Base-by-base conservation (phyloP, 345 rosid species). In the Syzygium oleosum region DNA sequence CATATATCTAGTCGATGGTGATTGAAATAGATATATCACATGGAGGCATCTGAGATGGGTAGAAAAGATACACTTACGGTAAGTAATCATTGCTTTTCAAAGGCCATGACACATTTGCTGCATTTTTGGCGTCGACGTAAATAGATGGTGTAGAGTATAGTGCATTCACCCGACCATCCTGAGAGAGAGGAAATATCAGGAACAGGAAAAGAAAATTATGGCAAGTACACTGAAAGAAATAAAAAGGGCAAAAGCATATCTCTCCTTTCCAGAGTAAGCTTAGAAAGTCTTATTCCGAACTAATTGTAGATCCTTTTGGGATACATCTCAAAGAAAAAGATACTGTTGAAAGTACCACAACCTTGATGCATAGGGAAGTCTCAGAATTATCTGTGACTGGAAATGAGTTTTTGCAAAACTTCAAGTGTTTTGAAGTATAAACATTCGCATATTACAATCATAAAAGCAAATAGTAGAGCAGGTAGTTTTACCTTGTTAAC, bases 141-240 rank as follows among this genome's bases (percentile, higher is more conserved):
- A 96, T 88, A 87, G 99, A 96, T 85, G 99, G 99, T 49, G 98
- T 96, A 86, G 99, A 97, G 90, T 96, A 97, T 87, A 95, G 89
- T 78, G 96, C 98, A 90, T 96, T 95, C 27, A 96, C 92, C 84
- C 93, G 93, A 41, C 98, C 98, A 87, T 94, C 97, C 99, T 97
- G 93, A 56, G 78, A n/a, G 38, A 31, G 78, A 65, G 31, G 12
- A 65, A 58, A 88, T 34, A 46, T 77, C 51, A 21, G 87, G 85
- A 46, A 86, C 1, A 1, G 43, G 29, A 51, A 65, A n/a, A 27
- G 19, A 51, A 51, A 86, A 46, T 65, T 9, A 17, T 6, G 41
- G 21, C 78, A 65, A 29, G 21, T 29, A 41, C 78, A 65, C 31
- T 15, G 41, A 3, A 7, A 19, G 78, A 65, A 34, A 65, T 2